phyloP scores from a whole-genome alignment of 352 stramenopile genomes.

The Globisporangium nunn region DNA sequence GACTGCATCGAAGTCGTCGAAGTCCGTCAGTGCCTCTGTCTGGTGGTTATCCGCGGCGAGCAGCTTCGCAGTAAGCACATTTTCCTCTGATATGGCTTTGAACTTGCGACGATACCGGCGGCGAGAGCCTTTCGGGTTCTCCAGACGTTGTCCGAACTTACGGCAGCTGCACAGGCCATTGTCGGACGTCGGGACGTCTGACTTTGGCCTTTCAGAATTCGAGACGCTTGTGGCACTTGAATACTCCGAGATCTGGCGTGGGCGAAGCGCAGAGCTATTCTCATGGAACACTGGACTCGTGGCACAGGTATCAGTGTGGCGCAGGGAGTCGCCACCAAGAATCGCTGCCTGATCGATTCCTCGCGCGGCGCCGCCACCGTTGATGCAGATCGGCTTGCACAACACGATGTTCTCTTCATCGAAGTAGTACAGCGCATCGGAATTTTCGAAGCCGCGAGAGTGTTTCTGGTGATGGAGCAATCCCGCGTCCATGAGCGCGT shows the following conservation, averaged over 20 bases:
- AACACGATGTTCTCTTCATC: slow-evolving; percentile 22
- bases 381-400: slow-evolving; percentile 19
- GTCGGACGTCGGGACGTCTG: not conserved
- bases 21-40: slow-evolving; percentile 2
- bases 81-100: slow-evolving; percentile 15
- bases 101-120: slow-evolving; percentile 15
- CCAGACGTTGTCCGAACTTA: slow-evolving; percentile 23
- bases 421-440: slow-evolving; percentile 20
- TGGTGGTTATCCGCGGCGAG: slow-evolving; percentile 13
- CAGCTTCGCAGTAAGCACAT: slow-evolving; percentile 29
- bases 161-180: slow-evolving; percentile 14
- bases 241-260: not conserved
- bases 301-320: not conserved
- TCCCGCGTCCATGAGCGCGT: slow-evolving; percentile 26
- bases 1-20: slow-evolving; percentile 7
- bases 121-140: slow-evolving; percentile 14
- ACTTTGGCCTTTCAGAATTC: slow-evolving; percentile 2
- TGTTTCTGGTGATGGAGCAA: slow-evolving; percentile 30
- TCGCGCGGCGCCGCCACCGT: slow-evolving; percentile 6
- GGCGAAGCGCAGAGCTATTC: not conserved
- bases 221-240: not conserved
- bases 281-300: not conserved
- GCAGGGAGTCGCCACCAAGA: not conserved
- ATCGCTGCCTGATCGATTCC: not conserved
- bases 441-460: slow-evolving; percentile 17